Percentiles rank a stretch among this genome's conserved stretches.
These are phyloP conservation scores for Penicillium sp. DNA, from an alignment of 2,329 filamentous ascomycete species.

Conservation along the genomic window DNA sequence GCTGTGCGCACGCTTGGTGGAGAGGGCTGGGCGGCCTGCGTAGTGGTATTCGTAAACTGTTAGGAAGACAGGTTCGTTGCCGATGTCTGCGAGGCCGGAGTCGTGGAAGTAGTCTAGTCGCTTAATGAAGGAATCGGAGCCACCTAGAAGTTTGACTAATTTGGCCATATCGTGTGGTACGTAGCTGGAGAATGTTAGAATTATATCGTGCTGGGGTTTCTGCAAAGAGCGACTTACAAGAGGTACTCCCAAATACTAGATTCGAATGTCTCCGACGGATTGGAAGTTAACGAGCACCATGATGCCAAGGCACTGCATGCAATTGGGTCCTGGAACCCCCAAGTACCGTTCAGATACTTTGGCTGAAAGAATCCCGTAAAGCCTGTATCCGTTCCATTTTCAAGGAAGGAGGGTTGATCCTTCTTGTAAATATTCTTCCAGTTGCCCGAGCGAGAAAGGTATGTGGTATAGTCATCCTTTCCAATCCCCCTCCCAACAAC, in stretches of 20 bases:
- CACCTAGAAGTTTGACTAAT: constrained; percentile 64
- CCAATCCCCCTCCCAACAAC: constrained; percentile 62
- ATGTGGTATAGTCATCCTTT: constrained; percentile 51
- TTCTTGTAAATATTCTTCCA: constrained; percentile 70
- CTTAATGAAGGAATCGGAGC: constrained; percentile 58
- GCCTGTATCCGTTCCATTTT: constrained; percentile 62
- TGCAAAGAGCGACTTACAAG: constrained; percentile 45
- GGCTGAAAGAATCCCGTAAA: constrained; percentile 73
- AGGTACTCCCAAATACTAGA: constrained; percentile 39
- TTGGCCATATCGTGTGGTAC: constrained; percentile 53
- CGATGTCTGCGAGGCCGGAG: constrained; percentile 65
- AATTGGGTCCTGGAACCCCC: constrained; percentile 65
- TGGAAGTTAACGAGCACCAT: constrained; percentile 35
- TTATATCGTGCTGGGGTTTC: too few species aligned
- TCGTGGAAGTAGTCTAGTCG: constrained; percentile 69
- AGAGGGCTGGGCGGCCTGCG: constrained; percentile 62
- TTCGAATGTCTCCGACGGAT: constrained; percentile 36
- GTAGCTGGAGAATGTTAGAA: constrained; percentile 57
- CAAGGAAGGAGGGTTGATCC: constrained; percentile 58
- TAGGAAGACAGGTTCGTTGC: constrained; percentile 67
- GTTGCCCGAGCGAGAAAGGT: constrained; percentile 58
- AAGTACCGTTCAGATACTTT: constrained; percentile 67
- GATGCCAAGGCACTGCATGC: constrained; percentile 36
- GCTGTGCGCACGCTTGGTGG: constrained; percentile 58
- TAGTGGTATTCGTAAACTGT: constrained; percentile 73